These are phyloP conservation scores for Salix viminalis DNA, from an alignment of 345 rosid species.

Conservation along the genomic window DNA sequence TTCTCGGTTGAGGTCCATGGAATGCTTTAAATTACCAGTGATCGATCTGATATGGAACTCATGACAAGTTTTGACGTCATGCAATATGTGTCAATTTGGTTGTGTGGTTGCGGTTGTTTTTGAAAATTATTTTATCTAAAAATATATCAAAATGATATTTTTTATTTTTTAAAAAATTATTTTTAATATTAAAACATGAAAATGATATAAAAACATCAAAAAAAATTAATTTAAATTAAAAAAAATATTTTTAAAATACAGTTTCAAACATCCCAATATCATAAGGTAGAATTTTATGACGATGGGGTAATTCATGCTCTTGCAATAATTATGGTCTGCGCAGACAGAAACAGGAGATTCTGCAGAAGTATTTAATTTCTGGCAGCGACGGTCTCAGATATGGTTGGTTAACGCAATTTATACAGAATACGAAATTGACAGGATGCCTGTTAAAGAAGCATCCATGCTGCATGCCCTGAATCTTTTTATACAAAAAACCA, in stretches of 20 bases:
- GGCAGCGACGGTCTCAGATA: background rate
- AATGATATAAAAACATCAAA: too few relatives aligned
- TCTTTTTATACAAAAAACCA: background rate
- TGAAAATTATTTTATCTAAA: too few relatives aligned
- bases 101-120: too few relatives aligned
- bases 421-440: background rate
- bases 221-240: too few relatives aligned
- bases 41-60: background rate
- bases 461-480: background rate
- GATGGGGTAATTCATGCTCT: background rate
- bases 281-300: background rate
- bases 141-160: too few relatives aligned
- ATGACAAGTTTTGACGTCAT: background rate
- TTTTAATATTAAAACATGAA: too few relatives aligned
- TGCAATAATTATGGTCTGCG: background rate
- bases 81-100: accelerated
- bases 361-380: background rate
- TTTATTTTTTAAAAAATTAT: too few relatives aligned
- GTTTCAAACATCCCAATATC: background rate
- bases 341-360: background rate
- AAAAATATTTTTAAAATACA: too few relatives aligned
- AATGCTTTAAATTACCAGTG: background rate
- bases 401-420: background rate
- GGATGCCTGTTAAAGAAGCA: background rate
- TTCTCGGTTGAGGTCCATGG: background rate